Conservation (phyloP, 140 eudicot species). For the Cichorium intybus region DNA sequence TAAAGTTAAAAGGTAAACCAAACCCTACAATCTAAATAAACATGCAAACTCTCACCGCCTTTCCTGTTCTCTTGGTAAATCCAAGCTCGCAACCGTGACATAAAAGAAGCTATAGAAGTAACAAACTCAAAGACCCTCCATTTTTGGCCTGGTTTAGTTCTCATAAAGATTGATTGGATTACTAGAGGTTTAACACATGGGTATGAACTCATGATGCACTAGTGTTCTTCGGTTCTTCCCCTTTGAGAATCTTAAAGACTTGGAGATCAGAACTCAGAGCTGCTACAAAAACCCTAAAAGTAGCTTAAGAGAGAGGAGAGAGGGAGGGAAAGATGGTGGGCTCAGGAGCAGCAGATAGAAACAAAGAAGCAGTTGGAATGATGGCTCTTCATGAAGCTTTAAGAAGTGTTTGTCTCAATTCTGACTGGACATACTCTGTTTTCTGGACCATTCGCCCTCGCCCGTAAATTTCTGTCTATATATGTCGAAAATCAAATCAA, state of each 20-base stretch:
- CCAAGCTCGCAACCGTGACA: constrained; percentile 6
- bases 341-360: constrained; percentile 77
- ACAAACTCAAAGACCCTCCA: constrained; percentile 1
- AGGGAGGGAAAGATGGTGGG: constrained; percentile 65
- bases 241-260: background rate
- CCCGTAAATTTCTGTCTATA: constrained; percentile 44
- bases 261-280: background rate
- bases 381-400: constrained; percentile 97
- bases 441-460: constrained; percentile 99
- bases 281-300: constrained; percentile 12
- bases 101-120: background rate
- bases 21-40: constrained; percentile 30
- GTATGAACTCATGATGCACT: constrained; percentile 11
- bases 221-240: constrained; percentile 10
- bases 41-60: constrained; percentile 39
- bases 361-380: constrained; percentile 98
- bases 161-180: background rate
- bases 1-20: constrained; percentile 29
- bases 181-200: background rate
- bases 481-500: background rate
- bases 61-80: constrained; percentile 7
- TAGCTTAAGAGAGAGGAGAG: constrained; percentile 10
- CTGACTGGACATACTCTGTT: constrained; percentile 98
- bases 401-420: constrained; percentile 73
- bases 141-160: background rate